A percentile compares a stretch with the other conserved stretches of the same genome.
Evolutionary conservation across 768 basidiomycete genomes (phyloP).

Genomic region (Rubroboletus satanas): DNA sequence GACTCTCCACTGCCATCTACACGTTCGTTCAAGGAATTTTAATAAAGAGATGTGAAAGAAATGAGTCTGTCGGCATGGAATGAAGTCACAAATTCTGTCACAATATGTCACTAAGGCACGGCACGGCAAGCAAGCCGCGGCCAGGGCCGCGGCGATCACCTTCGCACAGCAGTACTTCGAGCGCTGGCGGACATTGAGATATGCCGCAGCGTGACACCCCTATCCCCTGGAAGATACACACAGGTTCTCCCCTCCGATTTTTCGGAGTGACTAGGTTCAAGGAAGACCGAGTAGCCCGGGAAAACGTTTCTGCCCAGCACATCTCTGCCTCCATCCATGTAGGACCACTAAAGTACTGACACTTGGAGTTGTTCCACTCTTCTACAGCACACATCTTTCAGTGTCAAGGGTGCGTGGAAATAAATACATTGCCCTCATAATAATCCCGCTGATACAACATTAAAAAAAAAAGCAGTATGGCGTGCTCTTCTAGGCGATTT

Average conservation of each 20-base stretch:
- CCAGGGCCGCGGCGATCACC: neutral
- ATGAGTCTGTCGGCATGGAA: neutral
- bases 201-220: neutral
- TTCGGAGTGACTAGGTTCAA: neutral
- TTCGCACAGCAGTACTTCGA: neutral
- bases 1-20: neutral
- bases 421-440: no score
- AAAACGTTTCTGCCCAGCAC: no score
- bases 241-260: neutral
- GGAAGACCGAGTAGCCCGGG: no score
- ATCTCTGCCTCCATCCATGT: no score
- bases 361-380: no score
- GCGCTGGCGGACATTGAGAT: neutral
- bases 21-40: neutral
- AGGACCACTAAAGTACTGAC: no score
- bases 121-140: neutral
- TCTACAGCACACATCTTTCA: no score
- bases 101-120: no score
- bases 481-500: neutral
- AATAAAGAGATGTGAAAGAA: neutral
- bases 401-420: neutral
- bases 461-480: neutral
- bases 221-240: neutral
- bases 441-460: neutral
- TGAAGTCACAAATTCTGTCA: no score